These are phyloP conservation scores for Xanthoceras sorbifolium DNA, from an alignment of 345 rosid genomes.

Conservation along the genomic window DNA sequence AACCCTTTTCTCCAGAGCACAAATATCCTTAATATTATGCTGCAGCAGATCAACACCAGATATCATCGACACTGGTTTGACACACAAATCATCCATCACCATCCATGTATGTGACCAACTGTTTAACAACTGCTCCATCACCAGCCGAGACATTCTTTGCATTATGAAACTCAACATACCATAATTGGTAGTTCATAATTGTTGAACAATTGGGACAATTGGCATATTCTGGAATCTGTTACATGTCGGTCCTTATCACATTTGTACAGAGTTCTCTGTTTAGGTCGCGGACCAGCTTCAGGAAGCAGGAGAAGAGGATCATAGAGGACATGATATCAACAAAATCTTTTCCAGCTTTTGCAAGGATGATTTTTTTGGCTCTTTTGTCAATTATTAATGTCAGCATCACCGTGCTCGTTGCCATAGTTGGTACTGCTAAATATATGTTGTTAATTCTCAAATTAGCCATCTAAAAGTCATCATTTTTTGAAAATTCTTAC, in stretches of 20 bases:
- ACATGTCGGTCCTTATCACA: too few relatives aligned
- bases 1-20: constrained; percentile 14
- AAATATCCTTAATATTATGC: constrained; percentile 3
- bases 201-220: too few relatives aligned
- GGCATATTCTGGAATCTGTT: too few relatives aligned
- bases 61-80: constrained; percentile 13
- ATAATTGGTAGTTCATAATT: too few relatives aligned
- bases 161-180: too few relatives aligned
- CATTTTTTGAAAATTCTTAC: too few relatives aligned
- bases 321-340: constrained; percentile 25
- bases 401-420: constrained; percentile 1
- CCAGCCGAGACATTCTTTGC: too few relatives aligned
- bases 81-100: constrained; percentile 23
- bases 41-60: not conserved
- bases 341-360: constrained; percentile 14
- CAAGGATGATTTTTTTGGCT: constrained; percentile 8
- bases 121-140: not conserved
- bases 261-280: too few relatives aligned
- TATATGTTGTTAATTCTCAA: too few relatives aligned
- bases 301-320: too few relatives aligned
- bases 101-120: constrained; percentile 15
- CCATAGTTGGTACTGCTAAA: not conserved
- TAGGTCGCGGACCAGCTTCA: too few relatives aligned
- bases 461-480: too few relatives aligned
- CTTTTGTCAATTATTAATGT: constrained; percentile 20